A percentile compares a stretch with the other conserved stretches of the same genome.
phyloP scores from a whole-genome alignment of 1,139 yeast species.

The Yamadazyma spencermartinsiae region DNA sequence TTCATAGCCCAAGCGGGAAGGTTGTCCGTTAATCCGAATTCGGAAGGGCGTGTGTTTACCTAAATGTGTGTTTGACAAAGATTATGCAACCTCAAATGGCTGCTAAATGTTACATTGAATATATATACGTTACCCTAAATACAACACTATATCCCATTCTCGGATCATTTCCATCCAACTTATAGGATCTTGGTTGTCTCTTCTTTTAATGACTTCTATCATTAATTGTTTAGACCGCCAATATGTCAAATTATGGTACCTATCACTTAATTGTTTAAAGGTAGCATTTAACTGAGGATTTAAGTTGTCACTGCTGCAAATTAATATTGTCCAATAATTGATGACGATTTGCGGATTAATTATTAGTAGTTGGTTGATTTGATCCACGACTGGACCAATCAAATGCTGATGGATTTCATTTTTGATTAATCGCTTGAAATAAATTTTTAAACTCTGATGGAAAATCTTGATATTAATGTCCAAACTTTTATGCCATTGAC shows the following conservation, averaged over 20 bases:
- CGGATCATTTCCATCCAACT: conserved; percentile 56
- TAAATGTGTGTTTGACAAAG: too few species aligned
- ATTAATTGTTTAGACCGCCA: conserved; percentile 59
- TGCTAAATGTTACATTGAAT: too few species aligned
- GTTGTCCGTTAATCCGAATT: too few species aligned
- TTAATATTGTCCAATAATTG: conserved; percentile 50
- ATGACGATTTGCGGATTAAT: conserved; percentile 25
- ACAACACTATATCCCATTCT: conserved; percentile 52
- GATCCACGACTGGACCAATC: conserved; percentile 31
- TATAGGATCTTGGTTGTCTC: conserved; percentile 38
- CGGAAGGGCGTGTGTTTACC: too few species aligned
- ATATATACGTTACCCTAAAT: conserved; percentile 28
- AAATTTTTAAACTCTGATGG: conserved; percentile 46
- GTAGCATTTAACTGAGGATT: conserved; percentile 15
- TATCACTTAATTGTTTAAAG: conserved; percentile 33
- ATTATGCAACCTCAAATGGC: too few species aligned
- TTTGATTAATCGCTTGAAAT: conserved; percentile 46
- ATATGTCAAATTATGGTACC: conserved; percentile 32
- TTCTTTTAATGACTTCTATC: conserved; percentile 52
- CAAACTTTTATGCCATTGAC: conserved; percentile 40
- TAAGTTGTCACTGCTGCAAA: conserved; percentile 45
- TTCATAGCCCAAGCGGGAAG: too few species aligned
- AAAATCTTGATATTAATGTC: conserved; percentile 39
- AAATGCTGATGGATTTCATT: conserved; percentile 34
- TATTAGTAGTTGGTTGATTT: conserved; percentile 30